Percentiles rank a stretch among this genome's conserved stretches.
phyloP scores from a whole-genome alignment of 1,139 yeast species.

The Scheffersomyces titani region DNA sequence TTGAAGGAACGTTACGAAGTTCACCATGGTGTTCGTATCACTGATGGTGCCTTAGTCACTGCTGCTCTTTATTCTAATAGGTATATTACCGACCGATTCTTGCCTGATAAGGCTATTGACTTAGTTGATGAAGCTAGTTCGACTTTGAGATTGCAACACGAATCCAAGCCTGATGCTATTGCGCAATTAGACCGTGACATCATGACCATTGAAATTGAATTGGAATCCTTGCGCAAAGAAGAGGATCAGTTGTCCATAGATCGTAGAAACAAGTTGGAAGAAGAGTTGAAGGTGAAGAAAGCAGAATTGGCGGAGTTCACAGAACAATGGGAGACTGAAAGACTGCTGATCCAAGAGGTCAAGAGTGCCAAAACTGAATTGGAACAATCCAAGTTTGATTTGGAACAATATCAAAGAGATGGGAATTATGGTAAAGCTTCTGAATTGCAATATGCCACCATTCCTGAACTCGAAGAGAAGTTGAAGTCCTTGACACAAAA shows the following conservation, averaged over 20 bases:
- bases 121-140: constrained; percentile 97
- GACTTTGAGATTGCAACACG: constrained; percentile 89
- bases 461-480: constrained; percentile 73
- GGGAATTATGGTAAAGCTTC: constrained; percentile 90
- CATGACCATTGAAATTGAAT: constrained; percentile 92
- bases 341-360: constrained; percentile 68
- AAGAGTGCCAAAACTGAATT: constrained; percentile 78
- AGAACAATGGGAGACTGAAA: constrained; percentile 84
- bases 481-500: constrained; percentile 50
- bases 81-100: constrained; percentile 85
- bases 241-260: constrained; percentile 83
- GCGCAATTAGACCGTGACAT: constrained; percentile 85
- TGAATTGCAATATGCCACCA: constrained; percentile 80
- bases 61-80: constrained; percentile 91
- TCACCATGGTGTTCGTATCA: constrained; percentile 96
- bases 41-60: constrained; percentile 90
- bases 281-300: constrained; percentile 61
- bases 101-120: constrained; percentile 97
- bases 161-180: constrained; percentile 93
- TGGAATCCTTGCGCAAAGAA: constrained; percentile 90
- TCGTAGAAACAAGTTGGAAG: constrained; percentile 64
- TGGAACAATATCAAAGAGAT: constrained; percentile 79
- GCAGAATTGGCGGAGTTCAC: constrained; percentile 71
- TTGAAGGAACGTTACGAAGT: constrained; percentile 93
- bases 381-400: constrained; percentile 80